These are phyloP conservation scores for Sporothrix euskadiensis DNA, from an alignment of 2,329 filamentous ascomycete genomes.

Conservation along the genomic window DNA sequence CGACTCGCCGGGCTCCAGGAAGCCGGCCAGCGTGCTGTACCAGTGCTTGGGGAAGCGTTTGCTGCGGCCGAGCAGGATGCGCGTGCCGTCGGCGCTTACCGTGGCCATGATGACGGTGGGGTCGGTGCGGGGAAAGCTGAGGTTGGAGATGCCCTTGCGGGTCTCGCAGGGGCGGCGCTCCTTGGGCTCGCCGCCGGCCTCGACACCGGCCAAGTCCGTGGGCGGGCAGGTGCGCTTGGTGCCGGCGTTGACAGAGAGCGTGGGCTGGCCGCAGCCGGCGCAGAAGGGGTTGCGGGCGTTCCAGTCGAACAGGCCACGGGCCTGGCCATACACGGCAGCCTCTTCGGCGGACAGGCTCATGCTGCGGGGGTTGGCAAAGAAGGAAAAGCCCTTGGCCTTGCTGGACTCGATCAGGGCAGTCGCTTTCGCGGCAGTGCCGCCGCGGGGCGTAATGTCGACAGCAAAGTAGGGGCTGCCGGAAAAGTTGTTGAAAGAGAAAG, in stretches of 20 bases:
- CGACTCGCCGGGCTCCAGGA: slow-evolving; percentile 81
- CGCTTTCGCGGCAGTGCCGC: slow-evolving; percentile 60
- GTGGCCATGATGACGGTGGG: slow-evolving; percentile 95
- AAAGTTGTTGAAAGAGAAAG: slow-evolving; percentile 68
- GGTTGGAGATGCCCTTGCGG: slow-evolving; percentile 81
- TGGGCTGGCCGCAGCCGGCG: slow-evolving; percentile 80
- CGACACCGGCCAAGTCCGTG: slow-evolving; percentile 59
- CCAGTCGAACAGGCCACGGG: slow-evolving; percentile 88
- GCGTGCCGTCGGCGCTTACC: slow-evolving; percentile 74
- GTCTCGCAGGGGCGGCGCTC: slow-evolving; percentile 74
- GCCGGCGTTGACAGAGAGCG: slow-evolving; percentile 74
- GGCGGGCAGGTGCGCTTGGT: slow-evolving; percentile 80
- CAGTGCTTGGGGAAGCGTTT: slow-evolving; percentile 80
- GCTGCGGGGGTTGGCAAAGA: slow-evolving; percentile 60
- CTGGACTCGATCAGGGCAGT: slow-evolving; percentile 54
- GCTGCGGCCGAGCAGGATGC: slow-evolving; percentile 79
- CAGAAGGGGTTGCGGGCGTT: slow-evolving; percentile 92
- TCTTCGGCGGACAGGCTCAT: slow-evolving; percentile 50
- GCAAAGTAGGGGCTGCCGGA: slow-evolving; percentile 84
- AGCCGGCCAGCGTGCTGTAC: slow-evolving; percentile 87
- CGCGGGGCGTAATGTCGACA: slow-evolving; percentile 78
- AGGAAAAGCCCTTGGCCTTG: slow-evolving; percentile 61
- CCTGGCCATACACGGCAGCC: slow-evolving; percentile 87
- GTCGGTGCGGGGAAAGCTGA: slow-evolving; percentile 88
- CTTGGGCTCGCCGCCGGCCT: slow-evolving; percentile 46